These are phyloP conservation scores for Colletotrichum higginsianum DNA, from an alignment of 2,329 filamentous ascomycete species.

Conservation along the genomic window DNA sequence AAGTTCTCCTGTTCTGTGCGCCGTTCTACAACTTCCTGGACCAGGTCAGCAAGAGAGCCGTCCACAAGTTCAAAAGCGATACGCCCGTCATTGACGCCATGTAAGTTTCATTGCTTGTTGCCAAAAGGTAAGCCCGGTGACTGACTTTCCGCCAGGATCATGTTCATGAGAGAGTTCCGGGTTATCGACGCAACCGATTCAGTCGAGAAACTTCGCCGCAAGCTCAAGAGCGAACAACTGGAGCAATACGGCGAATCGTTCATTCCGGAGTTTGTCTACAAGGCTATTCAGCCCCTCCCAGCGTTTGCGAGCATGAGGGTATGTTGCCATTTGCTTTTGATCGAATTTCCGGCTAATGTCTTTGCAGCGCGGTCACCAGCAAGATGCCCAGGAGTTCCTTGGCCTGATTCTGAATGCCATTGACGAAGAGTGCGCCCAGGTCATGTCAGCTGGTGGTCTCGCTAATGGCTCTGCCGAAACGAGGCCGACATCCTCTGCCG, in stretches of 20 bases:
- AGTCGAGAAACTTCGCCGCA: slow-evolving; percentile 79
- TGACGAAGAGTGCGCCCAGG: slow-evolving; percentile 89
- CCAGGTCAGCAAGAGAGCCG: slow-evolving; percentile 85
- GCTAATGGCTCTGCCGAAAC: slow-evolving; percentile 44
- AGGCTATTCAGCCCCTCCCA: slow-evolving; percentile 88
- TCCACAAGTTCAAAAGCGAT: slow-evolving; percentile 94
- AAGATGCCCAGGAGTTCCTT: slow-evolving; percentile 97
- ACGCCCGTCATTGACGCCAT: slow-evolving; percentile 95
- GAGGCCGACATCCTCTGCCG: slow-evolving; percentile 48
- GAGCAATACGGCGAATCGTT: slow-evolving; percentile 94
- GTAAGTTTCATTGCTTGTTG: slow-evolving; percentile 65
- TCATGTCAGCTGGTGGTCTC: slow-evolving; percentile 65
- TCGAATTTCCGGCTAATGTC: slow-evolving; percentile 43
- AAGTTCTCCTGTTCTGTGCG: slow-evolving; percentile 93
- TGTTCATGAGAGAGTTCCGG: slow-evolving; percentile 95
- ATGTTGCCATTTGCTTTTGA: slow-evolving; percentile 53
- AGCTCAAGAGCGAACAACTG: slow-evolving; percentile 85
- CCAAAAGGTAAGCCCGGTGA: background rate
- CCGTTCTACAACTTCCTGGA: slow-evolving; percentile 97
- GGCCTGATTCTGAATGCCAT: slow-evolving; percentile 93
- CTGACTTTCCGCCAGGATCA: slow-evolving; percentile 73
- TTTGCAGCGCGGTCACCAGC: slow-evolving; percentile 87
- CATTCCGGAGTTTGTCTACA: slow-evolving; percentile 94
- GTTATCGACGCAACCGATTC: slow-evolving; percentile 85
- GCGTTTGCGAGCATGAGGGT: slow-evolving; percentile 94